Evolutionary conservation across 1,139 yeast species (phyloP).

Genomic region (Yamadazyma buinensis): DNA sequence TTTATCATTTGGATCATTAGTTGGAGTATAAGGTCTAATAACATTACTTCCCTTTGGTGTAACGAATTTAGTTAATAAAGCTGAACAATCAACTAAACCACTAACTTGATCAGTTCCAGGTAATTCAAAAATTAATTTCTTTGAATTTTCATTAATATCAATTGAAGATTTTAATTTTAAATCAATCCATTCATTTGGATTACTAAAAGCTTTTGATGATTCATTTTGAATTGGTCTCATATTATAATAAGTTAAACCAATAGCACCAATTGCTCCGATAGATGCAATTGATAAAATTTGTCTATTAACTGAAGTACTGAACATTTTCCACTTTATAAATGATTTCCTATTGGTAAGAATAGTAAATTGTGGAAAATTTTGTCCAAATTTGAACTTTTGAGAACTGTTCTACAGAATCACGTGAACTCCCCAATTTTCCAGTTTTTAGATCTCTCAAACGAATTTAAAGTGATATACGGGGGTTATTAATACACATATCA

Average conservation of each 20-base stretch:
- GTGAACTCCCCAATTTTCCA: no score
- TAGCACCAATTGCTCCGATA: conserved; percentile 41
- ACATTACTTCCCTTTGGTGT: conserved; percentile 85
- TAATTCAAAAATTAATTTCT: conserved; percentile 67
- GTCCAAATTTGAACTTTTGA: no score
- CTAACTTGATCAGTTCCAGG: conserved; percentile 64
- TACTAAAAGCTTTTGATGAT: conserved; percentile 54
- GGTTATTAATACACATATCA: no score
- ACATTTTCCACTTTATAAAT: no score
- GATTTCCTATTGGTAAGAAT: no score
- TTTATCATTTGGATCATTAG: conserved; percentile 61
- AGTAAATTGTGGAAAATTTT: no score
- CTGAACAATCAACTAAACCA: conserved; percentile 81
- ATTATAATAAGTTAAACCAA: conserved; percentile 48
- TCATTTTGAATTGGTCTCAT: conserved; percentile 39
- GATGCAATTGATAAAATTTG: conserved; percentile 9
- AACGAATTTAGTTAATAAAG: conserved; percentile 74
- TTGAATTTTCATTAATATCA: conserved; percentile 61
- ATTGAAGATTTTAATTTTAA: conserved; percentile 60
- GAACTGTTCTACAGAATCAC: no score
- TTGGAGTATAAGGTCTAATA: conserved; percentile 95
- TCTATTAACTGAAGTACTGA: conserved; percentile 4
- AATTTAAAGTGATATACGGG: no score
- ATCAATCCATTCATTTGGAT: conserved; percentile 78
- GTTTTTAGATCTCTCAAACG: no score